phyloP scores from a whole-genome alignment of 176 grass and related monocot species.

The Luzula sylvatica region DNA sequence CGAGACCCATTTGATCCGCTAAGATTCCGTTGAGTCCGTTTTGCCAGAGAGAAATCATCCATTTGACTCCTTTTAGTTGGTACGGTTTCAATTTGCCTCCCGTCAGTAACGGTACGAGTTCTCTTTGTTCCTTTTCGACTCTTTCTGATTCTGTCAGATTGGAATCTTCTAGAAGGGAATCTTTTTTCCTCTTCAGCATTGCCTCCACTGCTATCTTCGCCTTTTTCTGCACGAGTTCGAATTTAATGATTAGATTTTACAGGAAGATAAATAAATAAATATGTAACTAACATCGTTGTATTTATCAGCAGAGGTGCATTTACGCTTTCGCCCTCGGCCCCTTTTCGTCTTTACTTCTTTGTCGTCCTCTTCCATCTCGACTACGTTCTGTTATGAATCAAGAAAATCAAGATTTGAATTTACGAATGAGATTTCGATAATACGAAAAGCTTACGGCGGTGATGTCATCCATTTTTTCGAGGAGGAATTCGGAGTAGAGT shows the following conservation, averaged over 20 bases:
- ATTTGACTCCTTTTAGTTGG: conserved; percentile 97
- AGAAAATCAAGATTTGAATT: background rate
- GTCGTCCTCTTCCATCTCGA: conserved; percentile 29
- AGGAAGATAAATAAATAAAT: conserved; percentile 9
- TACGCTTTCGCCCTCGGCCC: conserved; percentile 55
- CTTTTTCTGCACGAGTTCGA: conserved; percentile 45
- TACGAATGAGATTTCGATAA: background rate
- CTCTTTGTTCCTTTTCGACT: conserved; percentile 54
- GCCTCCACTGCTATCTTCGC: conserved; percentile 84
- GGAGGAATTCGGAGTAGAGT: conserved; percentile 75
- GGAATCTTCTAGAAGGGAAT: conserved; percentile 46
- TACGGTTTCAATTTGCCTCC: conserved; percentile 84
- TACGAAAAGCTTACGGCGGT: conserved; percentile 33
- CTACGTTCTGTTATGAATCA: conserved; percentile 25
- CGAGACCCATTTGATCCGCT: conserved; percentile 98
- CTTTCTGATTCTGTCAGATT: conserved; percentile 60
- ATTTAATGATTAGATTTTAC: conserved; percentile 12
- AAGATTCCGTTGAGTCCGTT: conserved; percentile 93
- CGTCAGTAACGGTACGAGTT: conserved; percentile 82
- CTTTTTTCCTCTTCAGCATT: conserved; percentile 69
- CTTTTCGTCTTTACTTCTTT: conserved; percentile 38
- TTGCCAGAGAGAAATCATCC: conserved; percentile 96
- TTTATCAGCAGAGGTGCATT: conserved; percentile 25
- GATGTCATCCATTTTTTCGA: conserved; percentile 94
- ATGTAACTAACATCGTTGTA: conserved; percentile 73